These are phyloP conservation scores for Candida nemodendra DNA, from an alignment of 805 yeast genomes.

Conservation along the genomic window DNA sequence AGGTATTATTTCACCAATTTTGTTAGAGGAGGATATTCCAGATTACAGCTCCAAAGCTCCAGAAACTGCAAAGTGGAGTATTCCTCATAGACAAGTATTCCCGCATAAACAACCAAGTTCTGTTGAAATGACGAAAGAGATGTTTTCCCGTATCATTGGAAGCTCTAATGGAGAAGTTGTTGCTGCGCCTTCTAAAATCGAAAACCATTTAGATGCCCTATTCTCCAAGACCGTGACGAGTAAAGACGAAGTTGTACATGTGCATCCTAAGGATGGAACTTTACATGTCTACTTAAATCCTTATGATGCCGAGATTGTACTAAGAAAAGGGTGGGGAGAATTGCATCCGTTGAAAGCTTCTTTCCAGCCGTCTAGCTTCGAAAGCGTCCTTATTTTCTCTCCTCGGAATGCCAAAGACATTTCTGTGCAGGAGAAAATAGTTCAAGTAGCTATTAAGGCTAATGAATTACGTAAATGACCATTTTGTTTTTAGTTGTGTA, in stretches of 20 bases:
- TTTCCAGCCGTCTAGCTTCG: background rate
- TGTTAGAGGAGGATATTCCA: background rate
- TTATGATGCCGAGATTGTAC: conserved; percentile 1
- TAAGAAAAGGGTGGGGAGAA: conserved; percentile 2
- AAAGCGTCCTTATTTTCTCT: conserved; percentile 1
- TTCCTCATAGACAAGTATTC: conserved; percentile 3
- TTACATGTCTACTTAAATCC: conserved; percentile 1
- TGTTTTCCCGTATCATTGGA: background rate
- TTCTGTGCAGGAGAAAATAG: background rate
- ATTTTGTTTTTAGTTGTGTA: too few species aligned
- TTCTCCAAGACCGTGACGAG: background rate
- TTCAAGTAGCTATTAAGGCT: background rate
- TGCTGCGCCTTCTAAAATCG: background rate
- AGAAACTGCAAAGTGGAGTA: background rate
- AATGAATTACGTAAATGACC: too few species aligned
- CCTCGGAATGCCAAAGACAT: background rate
- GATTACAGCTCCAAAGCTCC: background rate
- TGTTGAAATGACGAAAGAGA: background rate
- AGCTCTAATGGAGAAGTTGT: background rate
- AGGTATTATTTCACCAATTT: background rate
- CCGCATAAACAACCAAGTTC: background rate
- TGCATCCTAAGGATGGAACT: conserved; percentile 2
- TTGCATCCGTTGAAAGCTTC: background rate
- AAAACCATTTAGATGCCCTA: conserved; percentile 1
- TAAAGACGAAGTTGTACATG: background rate